Evolutionary conservation across 495 filamentous ascomycete species (phyloP).

Genomic region (Penicillium odoratum): DNA sequence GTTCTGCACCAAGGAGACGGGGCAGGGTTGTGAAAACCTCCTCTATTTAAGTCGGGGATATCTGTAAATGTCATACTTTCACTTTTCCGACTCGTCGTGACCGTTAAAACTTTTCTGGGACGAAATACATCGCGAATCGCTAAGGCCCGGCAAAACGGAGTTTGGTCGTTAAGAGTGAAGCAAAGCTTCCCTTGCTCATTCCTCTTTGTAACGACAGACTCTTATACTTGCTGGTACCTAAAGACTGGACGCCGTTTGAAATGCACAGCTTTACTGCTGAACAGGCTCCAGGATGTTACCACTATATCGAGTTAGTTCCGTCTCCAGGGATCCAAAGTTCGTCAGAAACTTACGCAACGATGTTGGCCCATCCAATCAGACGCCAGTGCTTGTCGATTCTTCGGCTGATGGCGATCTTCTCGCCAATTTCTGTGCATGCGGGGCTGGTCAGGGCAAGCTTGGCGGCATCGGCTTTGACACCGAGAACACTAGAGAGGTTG

Average conservation of each 20-base stretch:
- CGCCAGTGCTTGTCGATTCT: slow-evolving; percentile 99
- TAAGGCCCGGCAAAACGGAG: slow-evolving; percentile 13
- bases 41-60: slow-evolving; percentile 29
- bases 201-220: not conserved
- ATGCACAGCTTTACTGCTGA: slow-evolving; percentile 39
- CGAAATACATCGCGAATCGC: slow-evolving; percentile 19
- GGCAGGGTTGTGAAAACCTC: slow-evolving; percentile 17
- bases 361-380: slow-evolving; percentile 95
- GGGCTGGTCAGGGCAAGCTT: slow-evolving; percentile 86
- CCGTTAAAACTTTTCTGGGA: slow-evolving; percentile 33
- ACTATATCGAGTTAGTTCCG: slow-evolving; percentile 32
- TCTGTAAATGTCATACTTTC: slow-evolving; percentile 36
- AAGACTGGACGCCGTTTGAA: slow-evolving; percentile 21
- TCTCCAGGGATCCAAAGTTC: not conserved
- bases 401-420: slow-evolving; percentile 95
- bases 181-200: slow-evolving; percentile 4
- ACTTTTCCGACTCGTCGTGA: slow-evolving; percentile 37
- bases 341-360: slow-evolving; percentile 62
- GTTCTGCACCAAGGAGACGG: slow-evolving; percentile 17
- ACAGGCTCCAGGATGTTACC: slow-evolving; percentile 56
- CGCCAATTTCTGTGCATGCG: slow-evolving; percentile 88
- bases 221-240: slow-evolving; percentile 6
- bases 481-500: slow-evolving; percentile 55
- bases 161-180: slow-evolving; percentile 8
- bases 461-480: slow-evolving; percentile 95